Evolutionary conservation across 2,329 filamentous ascomycete genomes (phyloP).

Genomic region (Colletotrichum tanaceti): DNA sequence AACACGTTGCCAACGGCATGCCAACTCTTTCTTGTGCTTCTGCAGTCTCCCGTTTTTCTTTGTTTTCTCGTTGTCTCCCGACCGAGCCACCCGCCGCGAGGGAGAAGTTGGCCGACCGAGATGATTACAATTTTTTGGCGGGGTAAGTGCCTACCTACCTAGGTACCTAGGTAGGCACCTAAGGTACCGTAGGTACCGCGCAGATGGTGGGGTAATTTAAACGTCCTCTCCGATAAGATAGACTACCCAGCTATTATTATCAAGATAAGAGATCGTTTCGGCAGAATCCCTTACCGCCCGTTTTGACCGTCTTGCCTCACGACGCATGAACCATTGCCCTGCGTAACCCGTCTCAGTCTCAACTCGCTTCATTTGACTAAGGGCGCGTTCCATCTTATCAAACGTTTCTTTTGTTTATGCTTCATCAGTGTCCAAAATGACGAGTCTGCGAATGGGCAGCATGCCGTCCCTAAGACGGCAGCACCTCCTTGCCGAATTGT

Average conservation of each 20-base stretch:
- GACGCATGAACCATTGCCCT: constrained; percentile 35
- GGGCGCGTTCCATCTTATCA: constrained; percentile 26
- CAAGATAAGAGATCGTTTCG: constrained; percentile 41
- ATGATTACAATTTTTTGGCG: constrained; percentile 29
- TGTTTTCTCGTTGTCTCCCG: constrained; percentile 15
- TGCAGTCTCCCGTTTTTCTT: neutral
- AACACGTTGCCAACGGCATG: neutral
- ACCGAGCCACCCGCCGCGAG: constrained; percentile 4
- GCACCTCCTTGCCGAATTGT: constrained; percentile 87
- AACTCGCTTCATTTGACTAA: constrained; percentile 13
- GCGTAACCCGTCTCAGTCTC: constrained; percentile 36
- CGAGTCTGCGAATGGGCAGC: constrained; percentile 56
- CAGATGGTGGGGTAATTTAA: neutral
- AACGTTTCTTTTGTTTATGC: constrained; percentile 7
- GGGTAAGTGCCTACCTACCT: constrained; percentile 28
- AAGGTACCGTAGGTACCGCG: too few relatives aligned
- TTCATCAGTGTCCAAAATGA: constrained; percentile 51
- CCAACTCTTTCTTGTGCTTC: neutral
- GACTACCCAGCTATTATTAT: neutral
- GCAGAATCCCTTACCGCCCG: constrained; percentile 48
- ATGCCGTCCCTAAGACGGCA: constrained; percentile 74
- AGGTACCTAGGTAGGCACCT: too few relatives aligned
- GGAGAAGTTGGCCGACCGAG: neutral
- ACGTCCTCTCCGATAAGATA: constrained; percentile 22
- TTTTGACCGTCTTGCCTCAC: constrained; percentile 43